phyloP scores from a whole-genome alignment of 192 early-diverging fungal genomes.

The Jimgerdemannia lactiflua region DNA sequence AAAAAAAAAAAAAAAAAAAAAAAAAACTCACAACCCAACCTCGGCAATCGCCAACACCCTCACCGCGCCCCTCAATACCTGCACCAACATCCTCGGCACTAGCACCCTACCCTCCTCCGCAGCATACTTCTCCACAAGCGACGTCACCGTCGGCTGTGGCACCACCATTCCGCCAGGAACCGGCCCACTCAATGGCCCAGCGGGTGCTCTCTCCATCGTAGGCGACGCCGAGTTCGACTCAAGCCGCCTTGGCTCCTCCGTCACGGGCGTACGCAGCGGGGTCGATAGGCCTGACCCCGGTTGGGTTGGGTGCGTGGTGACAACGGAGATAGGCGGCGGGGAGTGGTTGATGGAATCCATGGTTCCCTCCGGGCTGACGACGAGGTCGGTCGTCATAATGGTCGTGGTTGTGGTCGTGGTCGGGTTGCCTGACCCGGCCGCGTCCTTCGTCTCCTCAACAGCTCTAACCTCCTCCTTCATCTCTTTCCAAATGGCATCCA shows the following conservation, averaged over 20 bases:
- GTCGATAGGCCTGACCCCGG: too few species aligned
- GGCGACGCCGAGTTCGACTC: too few species aligned
- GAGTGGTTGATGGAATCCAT: slow-evolving; percentile 6
- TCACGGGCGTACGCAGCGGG: too few species aligned
- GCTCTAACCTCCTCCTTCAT: neutral
- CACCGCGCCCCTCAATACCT: too few species aligned
- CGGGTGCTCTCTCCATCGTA: too few species aligned
- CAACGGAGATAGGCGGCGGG: neutral
- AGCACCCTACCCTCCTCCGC: neutral
- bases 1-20: too few species aligned
- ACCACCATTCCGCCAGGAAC: neutral
- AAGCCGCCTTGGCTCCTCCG: too few species aligned
- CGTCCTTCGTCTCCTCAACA: neutral
- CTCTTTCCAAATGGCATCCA: neutral
- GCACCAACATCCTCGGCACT: too few species aligned
- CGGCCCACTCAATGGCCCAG: too few species aligned
- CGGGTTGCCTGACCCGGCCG: neutral
- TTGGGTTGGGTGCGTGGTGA: too few species aligned
- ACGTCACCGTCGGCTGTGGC: neutral
- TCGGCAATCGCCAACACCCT: too few species aligned
- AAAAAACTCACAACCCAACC: too few species aligned
- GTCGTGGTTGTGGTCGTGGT: neutral
- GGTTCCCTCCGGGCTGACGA: neutral
- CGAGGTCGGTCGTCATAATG: neutral
- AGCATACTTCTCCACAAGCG: neutral